Evolutionary conservation across 257 asterid genomes (phyloP).

Genomic region (Capsicum chinense): DNA sequence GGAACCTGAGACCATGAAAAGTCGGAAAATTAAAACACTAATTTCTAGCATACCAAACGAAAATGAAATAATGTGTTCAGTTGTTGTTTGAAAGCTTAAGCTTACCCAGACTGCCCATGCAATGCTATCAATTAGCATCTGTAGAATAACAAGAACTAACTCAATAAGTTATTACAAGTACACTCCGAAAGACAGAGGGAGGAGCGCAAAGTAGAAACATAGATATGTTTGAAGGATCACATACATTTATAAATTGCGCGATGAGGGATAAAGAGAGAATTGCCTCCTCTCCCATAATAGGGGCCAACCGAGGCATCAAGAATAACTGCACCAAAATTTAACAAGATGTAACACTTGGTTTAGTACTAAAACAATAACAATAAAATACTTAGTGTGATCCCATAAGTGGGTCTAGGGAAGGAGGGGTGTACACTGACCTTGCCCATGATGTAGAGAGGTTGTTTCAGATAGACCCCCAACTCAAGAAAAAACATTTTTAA

Average conservation of each 20-base stretch:
- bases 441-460: too few relatives aligned
- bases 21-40: neutral
- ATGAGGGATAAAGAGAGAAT: conserved; percentile 27
- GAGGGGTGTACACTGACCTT: too few relatives aligned
- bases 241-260: conserved; percentile 18
- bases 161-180: neutral
- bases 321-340: neutral
- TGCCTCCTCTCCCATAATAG: conserved; percentile 33
- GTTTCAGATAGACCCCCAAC: too few relatives aligned
- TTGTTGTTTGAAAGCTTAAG: neutral
- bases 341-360: neutral
- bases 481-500: too few relatives aligned
- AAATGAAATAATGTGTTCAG: neutral
- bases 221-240: neutral
- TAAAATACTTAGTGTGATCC: neutral
- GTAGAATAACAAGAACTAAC: neutral
- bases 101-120: conserved; percentile 38
- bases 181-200: neutral
- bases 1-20: conserved; percentile 29
- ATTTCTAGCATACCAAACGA: neutral
- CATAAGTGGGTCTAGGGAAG: too few relatives aligned
- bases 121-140: conserved; percentile 33
- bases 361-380: neutral
- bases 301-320: conserved; percentile 30
- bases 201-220: neutral